A percentile compares a stretch with the other conserved stretches of the same genome.
Evolutionary conservation across 352 stramenopile genomes (phyloP).

Genomic region (Thalassiosira livingstoniorum): DNA sequence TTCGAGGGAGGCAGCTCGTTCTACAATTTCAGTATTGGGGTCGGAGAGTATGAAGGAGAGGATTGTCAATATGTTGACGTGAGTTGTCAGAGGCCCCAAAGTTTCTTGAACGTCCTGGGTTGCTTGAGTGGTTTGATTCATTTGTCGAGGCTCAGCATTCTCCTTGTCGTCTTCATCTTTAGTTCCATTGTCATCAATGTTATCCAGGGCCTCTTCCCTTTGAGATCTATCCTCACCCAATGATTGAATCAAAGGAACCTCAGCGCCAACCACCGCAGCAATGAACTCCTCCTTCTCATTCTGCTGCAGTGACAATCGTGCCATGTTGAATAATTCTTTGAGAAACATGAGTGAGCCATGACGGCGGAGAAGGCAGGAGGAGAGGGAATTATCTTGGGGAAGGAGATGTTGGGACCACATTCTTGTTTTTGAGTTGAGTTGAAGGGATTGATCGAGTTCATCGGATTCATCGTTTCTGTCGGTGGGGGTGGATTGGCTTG

Average conservation of each 20-base stretch:
- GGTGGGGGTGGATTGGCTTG: neutral
- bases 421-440: neutral
- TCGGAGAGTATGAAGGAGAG: constrained; percentile 74
- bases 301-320: constrained; percentile 76
- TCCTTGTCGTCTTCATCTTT: neutral
- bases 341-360: constrained; percentile 79
- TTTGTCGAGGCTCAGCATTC: neutral
- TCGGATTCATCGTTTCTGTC: neutral
- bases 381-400: constrained; percentile 76
- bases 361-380: constrained; percentile 67
- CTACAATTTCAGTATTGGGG: constrained; percentile 66
- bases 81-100: neutral
- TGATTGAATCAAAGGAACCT: constrained; percentile 49
- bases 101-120: neutral
- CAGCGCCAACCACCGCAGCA: constrained; percentile 62
- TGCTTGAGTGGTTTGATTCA: neutral
- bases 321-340: constrained; percentile 83
- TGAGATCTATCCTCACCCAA: neutral
- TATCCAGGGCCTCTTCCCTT: neutral
- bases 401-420: constrained; percentile 79
- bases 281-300: constrained; percentile 84
- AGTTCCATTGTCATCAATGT: neutral
- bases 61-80: constrained; percentile 72
- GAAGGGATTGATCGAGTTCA: neutral
- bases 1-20: constrained; percentile 74